Percentiles rank a stretch among this genome's conserved stretches.
These are phyloP conservation scores for Arbutus unedo DNA, from an alignment of 148 eudicot species.

Conservation along the genomic window DNA sequence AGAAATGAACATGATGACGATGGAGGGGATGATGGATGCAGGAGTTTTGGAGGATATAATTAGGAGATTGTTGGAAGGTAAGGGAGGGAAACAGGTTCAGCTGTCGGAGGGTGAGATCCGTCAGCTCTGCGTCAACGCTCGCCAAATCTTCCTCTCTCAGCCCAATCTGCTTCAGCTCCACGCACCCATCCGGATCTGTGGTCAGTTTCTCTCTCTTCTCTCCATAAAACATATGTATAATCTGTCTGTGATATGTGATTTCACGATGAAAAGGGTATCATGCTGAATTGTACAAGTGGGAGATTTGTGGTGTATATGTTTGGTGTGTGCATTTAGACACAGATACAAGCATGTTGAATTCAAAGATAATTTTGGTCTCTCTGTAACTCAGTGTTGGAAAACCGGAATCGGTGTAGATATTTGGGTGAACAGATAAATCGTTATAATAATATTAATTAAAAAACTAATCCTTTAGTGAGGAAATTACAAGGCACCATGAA, in stretches of 20 bases:
- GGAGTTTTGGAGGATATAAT: conserved; percentile 64
- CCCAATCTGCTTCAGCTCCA: conserved; percentile 53
- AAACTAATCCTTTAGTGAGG: not conserved
- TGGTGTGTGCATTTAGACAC: not conserved
- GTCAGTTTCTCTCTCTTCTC: conserved; percentile 24
- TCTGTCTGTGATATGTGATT: not conserved
- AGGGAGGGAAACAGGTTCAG: conserved; percentile 65
- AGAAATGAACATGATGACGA: conserved; percentile 64
- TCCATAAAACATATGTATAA: not conserved
- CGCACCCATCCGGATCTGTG: conserved; percentile 67
- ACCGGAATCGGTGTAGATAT: not conserved
- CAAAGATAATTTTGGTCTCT: not conserved
- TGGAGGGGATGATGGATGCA: conserved; percentile 69
- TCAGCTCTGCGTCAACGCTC: conserved; percentile 69
- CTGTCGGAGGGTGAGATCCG: conserved; percentile 69
- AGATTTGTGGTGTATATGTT: not conserved
- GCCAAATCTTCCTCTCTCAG: conserved; percentile 64
- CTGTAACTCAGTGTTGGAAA: not conserved
- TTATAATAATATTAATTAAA: not conserved
- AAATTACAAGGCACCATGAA: not conserved
- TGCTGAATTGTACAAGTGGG: not conserved
- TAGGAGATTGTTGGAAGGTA: conserved; percentile 54
- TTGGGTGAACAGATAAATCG: not conserved
- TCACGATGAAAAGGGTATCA: not conserved
- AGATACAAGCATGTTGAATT: not conserved